Conservation (phyloP, 208 protist genomes). For the Trypanosoma cruzi region DNA sequence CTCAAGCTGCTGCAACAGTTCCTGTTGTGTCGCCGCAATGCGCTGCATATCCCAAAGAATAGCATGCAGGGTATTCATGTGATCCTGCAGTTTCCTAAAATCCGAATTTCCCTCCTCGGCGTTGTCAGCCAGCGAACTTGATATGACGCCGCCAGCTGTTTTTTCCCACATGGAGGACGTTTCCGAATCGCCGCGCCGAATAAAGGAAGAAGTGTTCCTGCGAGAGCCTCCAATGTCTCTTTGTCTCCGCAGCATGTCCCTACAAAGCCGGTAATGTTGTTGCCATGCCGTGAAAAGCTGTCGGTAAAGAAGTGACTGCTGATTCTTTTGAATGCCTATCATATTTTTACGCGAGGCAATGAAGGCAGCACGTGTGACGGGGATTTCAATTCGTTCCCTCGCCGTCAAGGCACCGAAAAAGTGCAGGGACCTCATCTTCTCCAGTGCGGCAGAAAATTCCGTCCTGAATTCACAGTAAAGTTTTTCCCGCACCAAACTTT, state of each 20-base stretch:
- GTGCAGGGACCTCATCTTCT: neutral
- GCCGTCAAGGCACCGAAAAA: constrained; percentile 15
- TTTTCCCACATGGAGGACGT: neutral
- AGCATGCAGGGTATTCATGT: constrained; percentile 1
- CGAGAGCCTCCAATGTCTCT: neutral
- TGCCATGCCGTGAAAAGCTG: constrained; percentile 8
- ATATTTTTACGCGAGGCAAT: constrained; percentile 6
- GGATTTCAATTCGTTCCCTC: neutral
- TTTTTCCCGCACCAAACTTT: neutral
- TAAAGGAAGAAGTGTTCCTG: neutral
- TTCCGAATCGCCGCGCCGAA: neutral
- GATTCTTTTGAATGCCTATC: neutral
- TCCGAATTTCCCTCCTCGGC: neutral
- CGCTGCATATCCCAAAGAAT: constrained; percentile 1
- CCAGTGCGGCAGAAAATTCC: constrained; percentile 11
- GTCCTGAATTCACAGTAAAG: constrained; percentile 12
- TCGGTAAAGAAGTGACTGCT: constrained; percentile 9
- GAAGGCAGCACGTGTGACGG: constrained; percentile 12
- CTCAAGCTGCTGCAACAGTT: constrained; percentile 22
- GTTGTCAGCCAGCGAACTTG: too few species aligned
- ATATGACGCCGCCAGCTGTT: neutral
- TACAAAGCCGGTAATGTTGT: constrained; percentile 9
- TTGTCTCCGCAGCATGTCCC: neutral
- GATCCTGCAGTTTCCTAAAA: neutral
- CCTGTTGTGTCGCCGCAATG: constrained; percentile 24